Percentiles rank a stretch among this genome's conserved stretches.
Conservation (phyloP, 2,329 filamentous ascomycete genomes). For the Esteya vermicola region DNA sequence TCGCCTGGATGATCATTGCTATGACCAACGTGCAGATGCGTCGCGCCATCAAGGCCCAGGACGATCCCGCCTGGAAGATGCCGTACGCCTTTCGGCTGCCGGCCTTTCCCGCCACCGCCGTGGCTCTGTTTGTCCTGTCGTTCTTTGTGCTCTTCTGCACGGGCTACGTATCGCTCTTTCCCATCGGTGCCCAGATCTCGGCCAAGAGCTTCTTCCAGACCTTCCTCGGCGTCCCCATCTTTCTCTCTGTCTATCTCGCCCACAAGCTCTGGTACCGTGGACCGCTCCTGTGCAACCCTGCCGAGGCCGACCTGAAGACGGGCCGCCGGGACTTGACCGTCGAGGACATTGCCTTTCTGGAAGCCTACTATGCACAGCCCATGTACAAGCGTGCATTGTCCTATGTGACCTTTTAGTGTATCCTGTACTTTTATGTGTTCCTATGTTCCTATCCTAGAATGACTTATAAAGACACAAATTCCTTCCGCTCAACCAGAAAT, state of each 20-base stretch:
- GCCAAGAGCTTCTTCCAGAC: neutral
- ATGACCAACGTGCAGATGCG: neutral
- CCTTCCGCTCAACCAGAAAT: neutral
- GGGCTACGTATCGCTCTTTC: neutral
- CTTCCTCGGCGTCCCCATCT: slow-evolving; percentile 1
- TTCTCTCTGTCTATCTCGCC: neutral
- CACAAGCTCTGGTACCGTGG: neutral
- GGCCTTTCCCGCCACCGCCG: neutral
- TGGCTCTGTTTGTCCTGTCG: neutral
- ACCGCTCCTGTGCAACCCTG: neutral
- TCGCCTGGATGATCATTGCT: neutral
- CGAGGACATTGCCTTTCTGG: neutral
- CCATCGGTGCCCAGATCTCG: neutral
- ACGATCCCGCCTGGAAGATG: neutral
- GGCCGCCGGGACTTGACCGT: neutral
- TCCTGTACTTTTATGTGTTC: too few relatives aligned
- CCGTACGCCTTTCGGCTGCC: neutral
- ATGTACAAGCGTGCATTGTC: neutral
- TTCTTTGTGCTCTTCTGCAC: neutral
- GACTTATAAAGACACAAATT: too few relatives aligned
- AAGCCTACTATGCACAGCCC: neutral
- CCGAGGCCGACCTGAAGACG: slow-evolving; percentile 1
- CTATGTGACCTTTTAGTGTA: neutral
- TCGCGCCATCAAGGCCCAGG: neutral
- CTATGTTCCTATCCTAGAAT: too few relatives aligned